Evolutionary conservation across 179 eudicot species (phyloP), one percentile per base, ranked within the genome.

Genomic region (Beta macrorhiza): DNA sequence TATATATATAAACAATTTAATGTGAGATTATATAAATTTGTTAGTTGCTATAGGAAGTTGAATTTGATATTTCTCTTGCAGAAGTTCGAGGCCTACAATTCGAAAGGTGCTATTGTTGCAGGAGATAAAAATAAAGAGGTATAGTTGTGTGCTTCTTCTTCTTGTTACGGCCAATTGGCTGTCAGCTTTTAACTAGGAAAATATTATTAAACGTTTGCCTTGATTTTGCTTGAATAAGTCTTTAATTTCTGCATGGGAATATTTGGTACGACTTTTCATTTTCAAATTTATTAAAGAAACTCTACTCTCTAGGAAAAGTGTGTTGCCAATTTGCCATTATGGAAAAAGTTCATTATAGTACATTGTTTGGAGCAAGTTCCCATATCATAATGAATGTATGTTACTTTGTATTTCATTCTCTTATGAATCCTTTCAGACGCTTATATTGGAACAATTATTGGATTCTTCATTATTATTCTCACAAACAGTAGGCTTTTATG

Each of bases 91-190:
- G 99, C 99, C 68, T 93, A 95, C 67, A 87, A 92, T 88, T 86
- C 91, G 68, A 89, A 86, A 76, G 97, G 97, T 22, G 84, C 82
- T 80, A 88, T 87, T 84, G 96, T 91, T 82, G 93, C 97, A 72
- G 99, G 99, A 84, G 97, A 96, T 78, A 93, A 91, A 84, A 79
- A 81, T 75, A 96, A 92, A 86, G 97, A 93, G 99, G 99, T 92
- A 90, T 7, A 22, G 19, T 76, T 82, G 15, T n/a, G 19, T 64
- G 51, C 62, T 25, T 25, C 25, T 69, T 61, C 51, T 49, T 61
- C 25, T 16, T 29, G 20, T 70, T 61, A 12, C 29, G 20, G 32
- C 14, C 17, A 16, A 17, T 78, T 53, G 1, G 16, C 59, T 5
- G 37, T 69, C 8, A n/a, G 58, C 4, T 58, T 5, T 62, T 71